A percentile compares a stretch with the other conserved stretches of the same genome.
phyloP scores from a whole-genome alignment of 805 yeast species.

The Kodamaea lidongshanica region DNA sequence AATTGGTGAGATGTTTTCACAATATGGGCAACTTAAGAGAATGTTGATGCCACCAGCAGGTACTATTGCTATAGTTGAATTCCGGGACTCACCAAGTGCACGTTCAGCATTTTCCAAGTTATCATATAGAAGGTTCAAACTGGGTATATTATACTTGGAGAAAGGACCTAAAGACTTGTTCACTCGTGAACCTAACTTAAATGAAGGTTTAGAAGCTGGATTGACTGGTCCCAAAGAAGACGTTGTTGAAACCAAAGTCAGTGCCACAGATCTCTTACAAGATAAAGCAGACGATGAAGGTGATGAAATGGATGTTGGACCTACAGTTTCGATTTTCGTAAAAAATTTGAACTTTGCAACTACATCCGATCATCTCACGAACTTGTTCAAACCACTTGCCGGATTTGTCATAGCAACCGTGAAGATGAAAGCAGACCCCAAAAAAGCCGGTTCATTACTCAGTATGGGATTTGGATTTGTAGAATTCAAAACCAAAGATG shows the following conservation, averaged over 20 bases:
- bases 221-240: conserved; percentile 20
- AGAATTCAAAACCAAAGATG: conserved; percentile 73
- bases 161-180: conserved; percentile 88
- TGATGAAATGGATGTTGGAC: conserved; percentile 50
- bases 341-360: conserved; percentile 90
- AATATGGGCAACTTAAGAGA: conserved; percentile 73
- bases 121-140: conserved; percentile 82
- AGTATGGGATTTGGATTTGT: conserved; percentile 99
- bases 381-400: conserved; percentile 58
- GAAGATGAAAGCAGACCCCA: conserved; percentile 84
- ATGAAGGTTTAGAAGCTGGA: conserved; percentile 19
- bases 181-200: conserved; percentile 46
- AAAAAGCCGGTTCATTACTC: conserved; percentile 53
- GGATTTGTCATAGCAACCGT: conserved; percentile 83
- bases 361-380: conserved; percentile 48
- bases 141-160: conserved; percentile 81
- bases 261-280: conserved; percentile 41
- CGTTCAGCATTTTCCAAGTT: conserved; percentile 84
- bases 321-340: conserved; percentile 82
- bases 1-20: conserved; percentile 71
- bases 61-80: conserved; percentile 90
- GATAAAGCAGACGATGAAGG: conserved; percentile 15
- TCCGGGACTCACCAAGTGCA: conserved; percentile 73
- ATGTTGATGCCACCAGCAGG: conserved; percentile 94
- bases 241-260: conserved; percentile 42